Base-by-base conservation (phyloP, 495 filamentous ascomycete species). In the Chaetomium fimeti region DNA sequence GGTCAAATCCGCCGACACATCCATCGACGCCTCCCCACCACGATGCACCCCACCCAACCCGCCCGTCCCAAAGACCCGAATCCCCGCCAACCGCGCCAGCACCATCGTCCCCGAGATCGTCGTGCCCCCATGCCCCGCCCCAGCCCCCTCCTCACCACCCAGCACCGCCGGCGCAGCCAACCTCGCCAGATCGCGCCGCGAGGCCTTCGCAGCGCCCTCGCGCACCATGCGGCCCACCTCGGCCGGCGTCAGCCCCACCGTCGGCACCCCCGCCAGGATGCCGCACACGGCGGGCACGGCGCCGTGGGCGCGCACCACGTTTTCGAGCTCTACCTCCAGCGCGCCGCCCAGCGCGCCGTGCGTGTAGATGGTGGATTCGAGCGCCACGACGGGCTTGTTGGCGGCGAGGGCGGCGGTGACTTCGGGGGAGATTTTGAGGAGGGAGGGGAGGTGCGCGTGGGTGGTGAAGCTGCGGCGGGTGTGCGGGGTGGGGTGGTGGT, bases 21-120 rank as follows among this genome's bases (percentile, higher is more conserved):
- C 94, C 86, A 97, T 88, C 0, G 89, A 90, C 60, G 81, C 82
- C 74, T 97, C 89, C 18, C 84, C 93, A 53, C 91, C 94, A 25
- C 92, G 83, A 74, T 98, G 94, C n/a, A 98, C 94, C 55, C 94
- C 94, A 63, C 94, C 92, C 66, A 88, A 76, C 13, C 88, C 85
- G 13, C 83, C 94, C 13, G 94, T 98, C 3, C 91, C 93, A 77
- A 98, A 97, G 24, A 98, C 87, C 66, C 86, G 87, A 71, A 98
- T 97, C 2, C 93, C 94, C 54, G 92, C 94, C 65, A 91, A 76
- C 63, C 91, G 82, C 18, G 94, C 92, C 7, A 98, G 83, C 40
- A 96, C 73, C 91, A 94, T 97, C 3, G 94, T 98, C 1, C 89
- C 92, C 5, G 93, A 87, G 52, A 98, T 87, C 0, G 94, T 98